A percentile compares a stretch with the other conserved stretches of the same genome.
Evolutionary conservation across 2,329 filamentous ascomycete species (phyloP).

Genomic region (Exophiala phaeomuriformis): DNA sequence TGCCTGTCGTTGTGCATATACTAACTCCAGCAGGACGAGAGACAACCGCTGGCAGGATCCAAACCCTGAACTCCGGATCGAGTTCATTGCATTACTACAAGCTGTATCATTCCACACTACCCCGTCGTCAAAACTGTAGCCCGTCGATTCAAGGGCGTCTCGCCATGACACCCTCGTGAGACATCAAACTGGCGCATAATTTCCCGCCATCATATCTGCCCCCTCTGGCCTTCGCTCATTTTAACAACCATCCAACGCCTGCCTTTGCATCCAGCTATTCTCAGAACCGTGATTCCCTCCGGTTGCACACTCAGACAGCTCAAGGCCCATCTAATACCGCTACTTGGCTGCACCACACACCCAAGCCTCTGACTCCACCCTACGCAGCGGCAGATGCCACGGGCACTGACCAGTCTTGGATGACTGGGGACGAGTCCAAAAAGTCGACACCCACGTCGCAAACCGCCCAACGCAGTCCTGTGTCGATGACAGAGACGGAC

Average conservation of each 20-base stretch:
- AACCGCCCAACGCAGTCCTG: conserved; percentile 21
- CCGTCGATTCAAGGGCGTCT: background rate
- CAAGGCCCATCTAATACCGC: conserved; percentile 5
- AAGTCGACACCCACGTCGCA: conserved; percentile 24
- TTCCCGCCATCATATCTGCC: conserved; percentile 7
- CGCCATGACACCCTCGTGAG: conserved; percentile 8
- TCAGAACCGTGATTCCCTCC: background rate
- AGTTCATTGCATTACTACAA: too few relatives aligned
- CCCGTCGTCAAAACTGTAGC: too few relatives aligned
- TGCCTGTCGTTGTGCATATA: background rate
- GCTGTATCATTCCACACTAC: too few relatives aligned
- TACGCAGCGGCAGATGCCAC: conserved; percentile 21
- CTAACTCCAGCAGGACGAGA: background rate
- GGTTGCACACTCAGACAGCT: conserved; percentile 4
- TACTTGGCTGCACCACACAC: background rate
- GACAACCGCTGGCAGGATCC: too few relatives aligned
- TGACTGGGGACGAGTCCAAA: conserved; percentile 22
- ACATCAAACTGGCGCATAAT: conserved; percentile 22
- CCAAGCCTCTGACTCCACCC: conserved; percentile 20
- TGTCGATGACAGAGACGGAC: conserved; percentile 23
- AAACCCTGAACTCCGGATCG: too few relatives aligned
- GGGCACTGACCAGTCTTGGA: conserved; percentile 11
- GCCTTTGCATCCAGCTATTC: conserved; percentile 1
- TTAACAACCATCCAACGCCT: background rate
- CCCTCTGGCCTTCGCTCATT: conserved; percentile 7